Base-by-base conservation (phyloP, 2,329 filamentous ascomycete species). In the Cadophora gregata region DNA sequence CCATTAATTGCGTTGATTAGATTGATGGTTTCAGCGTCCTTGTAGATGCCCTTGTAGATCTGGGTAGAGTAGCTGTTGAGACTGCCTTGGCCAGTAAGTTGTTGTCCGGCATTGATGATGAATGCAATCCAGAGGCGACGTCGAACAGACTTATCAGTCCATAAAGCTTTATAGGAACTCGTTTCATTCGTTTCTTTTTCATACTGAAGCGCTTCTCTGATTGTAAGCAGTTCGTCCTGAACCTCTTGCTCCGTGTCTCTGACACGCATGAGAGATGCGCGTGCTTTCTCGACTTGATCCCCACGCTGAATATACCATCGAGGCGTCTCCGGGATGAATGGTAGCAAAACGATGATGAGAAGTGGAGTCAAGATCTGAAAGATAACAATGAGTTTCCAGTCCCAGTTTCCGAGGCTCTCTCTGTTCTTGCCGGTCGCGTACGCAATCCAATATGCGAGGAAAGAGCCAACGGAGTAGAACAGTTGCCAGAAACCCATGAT, bases 1-100 rank as follows among this genome's bases (percentile, higher is more conserved):
- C 88, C 89, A 75, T 92, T 92, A 62, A 92, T 81, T 3, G 90
- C 90, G 76, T 92, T 92, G 81, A 92, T 92, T 36, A 92, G 81
- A 69, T 88, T 88, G 75, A 92, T 91, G 24, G 83, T 87, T 59
- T 84, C 80, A 64, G 78, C 80, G 63, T 78, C 82, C 29, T 79
- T 82, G 81, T 90, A 92, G 27, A 91, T 85, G 76, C 90, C 88
- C 79, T 90, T 86, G 81, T 92, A 92, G 73, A 92, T 89, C 72
- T 86, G 84, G 25, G 88, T 90, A 29, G 85, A 89, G 82, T 92
- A 92, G 3, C 85, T 85, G 82, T 92, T 92, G 70, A 92, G 82
- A 0, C 88, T 89, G 68, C 90, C 89, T 77, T 92, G 90, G 24
- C 90, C 90, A 5, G 89, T 90, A 48, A 92, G 83, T 77, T 92